Percentiles rank a stretch among this genome's conserved stretches.
These are phyloP conservation scores for Aphanocladium album DNA, from an alignment of 2,329 filamentous ascomycete species.

Conservation along the genomic window DNA sequence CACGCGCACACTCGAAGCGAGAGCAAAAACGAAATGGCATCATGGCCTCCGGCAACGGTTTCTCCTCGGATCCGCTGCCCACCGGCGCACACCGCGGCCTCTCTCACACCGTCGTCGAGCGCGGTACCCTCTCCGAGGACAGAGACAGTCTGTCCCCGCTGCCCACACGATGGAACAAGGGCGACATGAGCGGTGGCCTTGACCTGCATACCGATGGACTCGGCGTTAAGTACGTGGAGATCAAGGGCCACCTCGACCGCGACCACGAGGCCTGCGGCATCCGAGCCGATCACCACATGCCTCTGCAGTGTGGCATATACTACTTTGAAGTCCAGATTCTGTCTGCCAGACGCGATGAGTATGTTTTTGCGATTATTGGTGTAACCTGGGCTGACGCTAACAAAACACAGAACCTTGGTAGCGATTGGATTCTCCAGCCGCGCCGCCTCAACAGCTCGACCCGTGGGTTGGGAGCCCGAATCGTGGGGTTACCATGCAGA, in stretches of 20 bases:
- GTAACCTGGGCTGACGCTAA: not conserved
- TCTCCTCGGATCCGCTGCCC: slow-evolving; percentile 36
- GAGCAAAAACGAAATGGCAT: slow-evolving; percentile 33
- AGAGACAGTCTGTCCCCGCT: slow-evolving; percentile 59
- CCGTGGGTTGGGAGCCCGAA: slow-evolving; percentile 62
- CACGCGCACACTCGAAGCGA: slow-evolving; percentile 48
- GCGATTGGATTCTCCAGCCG: slow-evolving; percentile 58
- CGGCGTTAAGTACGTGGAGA: slow-evolving; percentile 58
- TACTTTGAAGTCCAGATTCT: slow-evolving; percentile 72
- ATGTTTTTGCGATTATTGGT: slow-evolving; percentile 26
- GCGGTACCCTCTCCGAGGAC: slow-evolving; percentile 56
- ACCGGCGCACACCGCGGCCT: slow-evolving; percentile 65
- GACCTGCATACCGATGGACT: slow-evolving; percentile 71
- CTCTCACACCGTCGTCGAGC: slow-evolving; percentile 80
- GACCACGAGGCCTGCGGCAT: slow-evolving; percentile 76
- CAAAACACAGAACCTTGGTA: slow-evolving; percentile 47
- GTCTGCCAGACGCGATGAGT: slow-evolving; percentile 51
- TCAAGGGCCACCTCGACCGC: slow-evolving; percentile 43
- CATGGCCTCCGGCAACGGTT: slow-evolving; percentile 43
- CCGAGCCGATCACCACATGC: slow-evolving; percentile 80
- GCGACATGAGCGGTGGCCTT: slow-evolving; percentile 67
- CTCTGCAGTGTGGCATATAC: slow-evolving; percentile 84
- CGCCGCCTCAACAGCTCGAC: slow-evolving; percentile 47
- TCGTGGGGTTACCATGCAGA: slow-evolving; percentile 68
- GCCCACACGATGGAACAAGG: slow-evolving; percentile 76